phyloP scores from a whole-genome alignment of 176 grass and related monocot genomes.

The Carex cristatella region DNA sequence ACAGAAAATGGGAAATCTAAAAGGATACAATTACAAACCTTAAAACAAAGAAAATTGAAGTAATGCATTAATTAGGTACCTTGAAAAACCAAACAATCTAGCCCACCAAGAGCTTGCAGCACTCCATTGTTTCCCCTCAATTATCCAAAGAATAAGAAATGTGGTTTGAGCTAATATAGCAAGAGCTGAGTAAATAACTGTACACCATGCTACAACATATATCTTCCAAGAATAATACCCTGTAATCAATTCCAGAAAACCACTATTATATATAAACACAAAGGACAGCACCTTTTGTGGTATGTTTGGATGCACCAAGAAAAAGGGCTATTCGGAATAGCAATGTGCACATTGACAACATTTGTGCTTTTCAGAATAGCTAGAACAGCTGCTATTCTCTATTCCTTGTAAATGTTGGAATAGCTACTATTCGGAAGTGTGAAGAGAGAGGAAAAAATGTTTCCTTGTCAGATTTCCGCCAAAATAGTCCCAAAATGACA shows the following conservation, averaged over 20 bases:
- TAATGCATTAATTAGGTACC: conserved; percentile 38
- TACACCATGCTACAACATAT: conserved; percentile 54
- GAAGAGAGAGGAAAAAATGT: too few species aligned
- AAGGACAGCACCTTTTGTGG: too few species aligned
- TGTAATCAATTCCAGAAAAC: conserved; percentile 34
- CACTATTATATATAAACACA: neutral
- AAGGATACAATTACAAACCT: neutral
- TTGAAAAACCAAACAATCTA: conserved; percentile 70
- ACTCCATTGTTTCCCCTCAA: conserved; percentile 61
- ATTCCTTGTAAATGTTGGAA: too few species aligned
- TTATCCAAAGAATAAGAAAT: conserved; percentile 78
- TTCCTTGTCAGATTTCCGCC: too few species aligned
- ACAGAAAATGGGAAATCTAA: neutral
- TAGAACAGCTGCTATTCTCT: too few species aligned
- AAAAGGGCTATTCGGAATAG: too few species aligned
- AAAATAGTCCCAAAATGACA: too few species aligned
- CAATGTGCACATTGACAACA: too few species aligned
- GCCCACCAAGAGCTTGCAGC: conserved; percentile 65
- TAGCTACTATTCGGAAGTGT: too few species aligned
- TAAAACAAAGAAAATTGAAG: conserved; percentile 15
- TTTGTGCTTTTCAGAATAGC: too few species aligned
- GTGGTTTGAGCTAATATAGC: conserved; percentile 61
- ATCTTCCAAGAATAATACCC: conserved; percentile 64
- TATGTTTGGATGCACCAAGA: too few species aligned
- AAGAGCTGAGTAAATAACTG: conserved; percentile 70